Evolutionary conservation across 2,329 filamentous ascomycete genomes (phyloP).

Genomic region (Tympanopsis confertula): DNA sequence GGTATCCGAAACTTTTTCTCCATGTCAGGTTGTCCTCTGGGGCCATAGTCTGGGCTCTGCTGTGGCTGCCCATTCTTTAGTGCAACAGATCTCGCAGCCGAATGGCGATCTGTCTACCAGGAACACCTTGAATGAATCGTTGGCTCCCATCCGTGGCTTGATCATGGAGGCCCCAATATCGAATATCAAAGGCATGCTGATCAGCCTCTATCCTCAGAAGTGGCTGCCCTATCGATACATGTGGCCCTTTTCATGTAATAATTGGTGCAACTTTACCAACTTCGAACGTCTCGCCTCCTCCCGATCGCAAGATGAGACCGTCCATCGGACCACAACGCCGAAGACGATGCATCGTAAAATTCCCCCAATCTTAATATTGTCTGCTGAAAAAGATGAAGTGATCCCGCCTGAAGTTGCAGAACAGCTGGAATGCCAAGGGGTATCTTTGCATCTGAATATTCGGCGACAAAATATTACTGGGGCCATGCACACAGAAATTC

Average conservation of each 20-base stretch:
- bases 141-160: slow-evolving; percentile 19
- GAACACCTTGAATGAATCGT: too few relatives aligned
- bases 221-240: slow-evolving; percentile 72
- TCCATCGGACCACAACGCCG: too few relatives aligned
- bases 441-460: too few relatives aligned
- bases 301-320: too few relatives aligned
- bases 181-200: slow-evolving; percentile 58
- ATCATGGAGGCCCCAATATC: slow-evolving; percentile 70
- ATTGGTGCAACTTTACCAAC: too few relatives aligned
- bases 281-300: too few relatives aligned
- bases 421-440: not conserved
- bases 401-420: not conserved
- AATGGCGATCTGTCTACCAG: too few relatives aligned
- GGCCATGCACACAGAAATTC: too few relatives aligned
- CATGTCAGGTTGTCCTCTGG: slow-evolving; percentile 50
- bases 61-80: too few relatives aligned
- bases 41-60: slow-evolving; percentile 69
- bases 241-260: slow-evolving; percentile 63
- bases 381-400: not conserved
- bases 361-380: not conserved
- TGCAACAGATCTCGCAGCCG: too few relatives aligned
- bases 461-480: too few relatives aligned
- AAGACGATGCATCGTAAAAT: too few relatives aligned
- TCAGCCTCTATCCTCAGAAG: slow-evolving; percentile 63
- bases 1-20: slow-evolving; percentile 42